Conservation (phyloP, 1,284 basidiomycete species). For the Moniliophthora roreri region DNA sequence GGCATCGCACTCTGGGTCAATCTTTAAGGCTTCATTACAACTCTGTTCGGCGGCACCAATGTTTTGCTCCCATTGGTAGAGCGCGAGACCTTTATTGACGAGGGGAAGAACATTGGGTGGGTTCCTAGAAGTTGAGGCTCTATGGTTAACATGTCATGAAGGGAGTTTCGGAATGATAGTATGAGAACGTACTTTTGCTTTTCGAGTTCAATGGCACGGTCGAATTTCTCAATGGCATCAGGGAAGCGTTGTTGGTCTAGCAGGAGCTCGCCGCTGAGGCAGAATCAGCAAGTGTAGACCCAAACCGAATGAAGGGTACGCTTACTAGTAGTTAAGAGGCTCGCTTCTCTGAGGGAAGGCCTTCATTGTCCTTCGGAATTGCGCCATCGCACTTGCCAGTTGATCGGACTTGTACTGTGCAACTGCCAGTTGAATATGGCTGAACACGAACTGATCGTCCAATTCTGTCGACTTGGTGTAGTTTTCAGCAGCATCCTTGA, state of each 20-base stretch:
- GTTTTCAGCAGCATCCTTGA: constrained; percentile 32
- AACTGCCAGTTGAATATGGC: constrained; percentile 96
- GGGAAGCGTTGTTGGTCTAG: constrained; percentile 90
- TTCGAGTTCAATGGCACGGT: constrained; percentile 90
- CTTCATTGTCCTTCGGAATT: constrained; percentile 82
- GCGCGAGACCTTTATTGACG: constrained; percentile 95
- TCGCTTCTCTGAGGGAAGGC: constrained; percentile 84
- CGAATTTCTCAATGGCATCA: constrained; percentile 95
- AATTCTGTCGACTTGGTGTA: constrained; percentile 16
- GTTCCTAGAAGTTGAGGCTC: constrained; percentile 33
- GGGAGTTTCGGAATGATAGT: constrained; percentile 1
- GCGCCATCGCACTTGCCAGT: constrained; percentile 80
- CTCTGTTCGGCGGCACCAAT: constrained; percentile 80
- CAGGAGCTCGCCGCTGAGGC: constrained; percentile 85
- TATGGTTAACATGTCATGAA: constrained; percentile 1
- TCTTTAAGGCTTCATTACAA: constrained; percentile 84
- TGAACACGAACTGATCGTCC: constrained; percentile 27
- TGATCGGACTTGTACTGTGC: constrained; percentile 93
- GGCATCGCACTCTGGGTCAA: constrained; percentile 95
- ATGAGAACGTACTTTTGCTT: constrained; percentile 56
- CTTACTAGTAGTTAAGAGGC: constrained; percentile 90
- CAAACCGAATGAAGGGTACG: constrained; percentile 15
- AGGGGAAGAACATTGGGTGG: constrained; percentile 87
- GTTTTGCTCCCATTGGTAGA: constrained; percentile 98
- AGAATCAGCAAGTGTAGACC: background rate